Evolutionary conservation across 2,329 filamentous ascomycete genomes (phyloP).

Genomic region (Phaeomoniella chlamydospora): DNA sequence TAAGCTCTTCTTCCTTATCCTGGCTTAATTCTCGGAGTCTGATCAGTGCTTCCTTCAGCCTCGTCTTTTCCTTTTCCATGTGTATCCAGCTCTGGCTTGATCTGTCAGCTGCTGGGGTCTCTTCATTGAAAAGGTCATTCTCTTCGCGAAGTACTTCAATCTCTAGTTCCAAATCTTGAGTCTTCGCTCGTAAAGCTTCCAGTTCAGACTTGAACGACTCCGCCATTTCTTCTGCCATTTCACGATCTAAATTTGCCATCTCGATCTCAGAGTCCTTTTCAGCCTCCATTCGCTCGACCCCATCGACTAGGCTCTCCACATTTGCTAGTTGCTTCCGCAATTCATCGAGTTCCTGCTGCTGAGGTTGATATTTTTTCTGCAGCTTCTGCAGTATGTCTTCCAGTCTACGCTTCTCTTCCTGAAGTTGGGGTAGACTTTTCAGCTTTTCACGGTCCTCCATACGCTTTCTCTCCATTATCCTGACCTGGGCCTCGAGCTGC

Average conservation of each 20-base stretch:
- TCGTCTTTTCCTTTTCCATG: constrained; percentile 80
- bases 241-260: constrained; percentile 73
- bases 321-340: constrained; percentile 62
- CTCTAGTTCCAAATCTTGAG: constrained; percentile 78
- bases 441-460: constrained; percentile 74
- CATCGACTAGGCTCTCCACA: constrained; percentile 20
- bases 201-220: constrained; percentile 71
- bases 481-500: constrained; percentile 75
- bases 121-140: constrained; percentile 67
- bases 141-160: constrained; percentile 77
- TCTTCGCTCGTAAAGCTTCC: constrained; percentile 57
- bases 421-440: constrained; percentile 60
- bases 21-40: constrained; percentile 75
- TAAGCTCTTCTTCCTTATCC: constrained; percentile 68
- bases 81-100: constrained; percentile 80
- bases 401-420: constrained; percentile 40
- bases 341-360: constrained; percentile 65
- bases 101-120: constrained; percentile 78
- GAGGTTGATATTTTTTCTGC: constrained; percentile 73
- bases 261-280: constrained; percentile 79
- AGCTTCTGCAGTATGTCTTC: constrained; percentile 81
- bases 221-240: constrained; percentile 90
- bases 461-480: constrained; percentile 75
- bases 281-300: constrained; percentile 53
- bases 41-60: constrained; percentile 71